A percentile compares a stretch with the other conserved stretches of the same genome.
Evolutionary conservation across 768 basidiomycete genomes (phyloP).

Genomic region (Sporobolomyces phaffii): DNA sequence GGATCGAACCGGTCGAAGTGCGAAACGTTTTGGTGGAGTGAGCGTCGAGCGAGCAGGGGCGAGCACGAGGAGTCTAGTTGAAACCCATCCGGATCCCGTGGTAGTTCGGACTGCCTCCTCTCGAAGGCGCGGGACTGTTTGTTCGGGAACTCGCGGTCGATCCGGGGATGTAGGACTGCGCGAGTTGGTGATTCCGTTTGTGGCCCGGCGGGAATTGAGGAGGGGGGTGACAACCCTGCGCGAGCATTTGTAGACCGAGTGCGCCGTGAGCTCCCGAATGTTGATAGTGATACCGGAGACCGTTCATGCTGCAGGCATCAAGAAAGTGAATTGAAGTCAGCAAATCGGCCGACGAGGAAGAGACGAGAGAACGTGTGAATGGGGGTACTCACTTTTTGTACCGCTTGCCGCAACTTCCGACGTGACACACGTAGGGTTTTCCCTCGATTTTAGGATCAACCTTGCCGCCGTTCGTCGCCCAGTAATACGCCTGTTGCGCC

Average conservation of each 20-base stretch:
- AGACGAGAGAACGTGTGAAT: not conserved
- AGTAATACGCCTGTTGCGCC: conserved; percentile 13
- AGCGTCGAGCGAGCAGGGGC: not conserved
- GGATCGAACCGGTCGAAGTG: not conserved
- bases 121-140: conserved; percentile 10
- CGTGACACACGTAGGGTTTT: conserved; percentile 41
- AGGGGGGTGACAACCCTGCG: conserved; percentile 37
- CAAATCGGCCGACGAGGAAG: too few species aligned
- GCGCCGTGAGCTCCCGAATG: conserved; percentile 94
- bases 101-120: not conserved
- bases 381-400: conserved; percentile 66
- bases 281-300: conserved; percentile 89
- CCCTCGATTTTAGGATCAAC: conserved; percentile 20
- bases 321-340: too few species aligned
- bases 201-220: conserved; percentile 38
- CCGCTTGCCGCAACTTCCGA: conserved; percentile 37
- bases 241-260: conserved; percentile 70
- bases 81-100: not conserved
- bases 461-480: conserved; percentile 3
- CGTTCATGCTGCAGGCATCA: conserved; percentile 89
- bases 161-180: conserved; percentile 10
- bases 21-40: not conserved
- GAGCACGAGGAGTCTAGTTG: not conserved
- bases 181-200: conserved; percentile 33
- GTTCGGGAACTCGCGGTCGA: not conserved